Conservation (phyloP, 2,329 filamentous ascomycete species). For the Hypocrella siamensis region DNA sequence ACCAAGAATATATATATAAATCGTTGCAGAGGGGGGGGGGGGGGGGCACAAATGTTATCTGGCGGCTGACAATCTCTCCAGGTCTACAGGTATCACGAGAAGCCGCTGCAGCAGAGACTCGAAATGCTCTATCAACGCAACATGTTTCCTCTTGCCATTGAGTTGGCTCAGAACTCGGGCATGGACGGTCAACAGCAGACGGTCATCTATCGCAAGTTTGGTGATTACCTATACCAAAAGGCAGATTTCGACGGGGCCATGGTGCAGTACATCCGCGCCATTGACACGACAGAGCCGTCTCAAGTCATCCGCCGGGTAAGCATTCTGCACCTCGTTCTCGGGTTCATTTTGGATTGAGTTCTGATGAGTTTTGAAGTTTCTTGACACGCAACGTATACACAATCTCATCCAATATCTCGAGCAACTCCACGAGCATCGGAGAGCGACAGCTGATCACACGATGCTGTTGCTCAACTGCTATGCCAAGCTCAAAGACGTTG, state of each 20-base stretch:
- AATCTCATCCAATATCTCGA: slow-evolving; percentile 96
- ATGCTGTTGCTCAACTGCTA: slow-evolving; percentile 93
- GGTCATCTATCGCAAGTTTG: slow-evolving; percentile 82
- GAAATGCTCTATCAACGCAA: slow-evolving; percentile 91
- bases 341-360: not conserved
- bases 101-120: slow-evolving; percentile 74
- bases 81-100: slow-evolving; percentile 83
- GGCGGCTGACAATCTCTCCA: slow-evolving; percentile 16
- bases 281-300: slow-evolving; percentile 90
- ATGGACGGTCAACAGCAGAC: slow-evolving; percentile 73
- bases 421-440: slow-evolving; percentile 85
- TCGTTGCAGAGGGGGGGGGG: too few relatives aligned
- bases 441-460: slow-evolving; percentile 87
- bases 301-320: slow-evolving; percentile 82
- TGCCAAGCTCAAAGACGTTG: slow-evolving; percentile 91
- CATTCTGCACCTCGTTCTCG: too few relatives aligned
- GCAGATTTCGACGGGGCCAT: slow-evolving; percentile 97
- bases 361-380: slow-evolving; percentile 42
- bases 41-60: not conserved
- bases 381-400: slow-evolving; percentile 94
- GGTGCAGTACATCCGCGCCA: slow-evolving; percentile 93
- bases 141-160: slow-evolving; percentile 81
- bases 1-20: too few relatives aligned
- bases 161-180: slow-evolving; percentile 77
- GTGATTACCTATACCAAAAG: slow-evolving; percentile 87